A percentile compares a stretch with the other conserved stretches of the same genome.
phyloP scores from a whole-genome alignment of 2,329 filamentous ascomycete species.

The Sarocladiaceae sp. region DNA sequence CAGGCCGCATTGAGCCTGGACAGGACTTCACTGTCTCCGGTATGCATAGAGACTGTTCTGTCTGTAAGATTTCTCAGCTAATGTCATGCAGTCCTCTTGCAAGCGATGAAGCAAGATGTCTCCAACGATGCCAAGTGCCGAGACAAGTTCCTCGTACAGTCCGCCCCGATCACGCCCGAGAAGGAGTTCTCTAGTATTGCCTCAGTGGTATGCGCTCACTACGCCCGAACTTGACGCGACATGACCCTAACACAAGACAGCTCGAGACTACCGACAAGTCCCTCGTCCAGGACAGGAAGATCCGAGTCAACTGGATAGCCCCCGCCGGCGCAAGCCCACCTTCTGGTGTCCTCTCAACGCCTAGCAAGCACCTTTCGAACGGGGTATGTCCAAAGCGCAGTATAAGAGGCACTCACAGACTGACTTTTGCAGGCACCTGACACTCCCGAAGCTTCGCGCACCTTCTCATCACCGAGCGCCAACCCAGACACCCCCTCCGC shows the following conservation, averaged over 20 bases:
- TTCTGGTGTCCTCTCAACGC: slow-evolving; percentile 27
- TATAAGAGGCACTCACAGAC: background rate
- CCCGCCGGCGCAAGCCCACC: slow-evolving; percentile 34
- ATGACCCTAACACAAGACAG: slow-evolving; percentile 35
- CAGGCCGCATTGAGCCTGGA: slow-evolving; percentile 87
- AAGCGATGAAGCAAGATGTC: slow-evolving; percentile 96
- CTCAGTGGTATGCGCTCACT: slow-evolving; percentile 64
- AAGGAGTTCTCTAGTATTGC: slow-evolving; percentile 77
- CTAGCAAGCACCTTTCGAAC: slow-evolving; percentile 34
- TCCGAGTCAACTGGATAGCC: slow-evolving; percentile 75
- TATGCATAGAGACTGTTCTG: slow-evolving; percentile 69
- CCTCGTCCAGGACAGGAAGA: slow-evolving; percentile 87
- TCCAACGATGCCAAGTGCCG: slow-evolving; percentile 80
- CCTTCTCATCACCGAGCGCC: slow-evolving; percentile 38
- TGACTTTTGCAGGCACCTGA: slow-evolving; percentile 23
- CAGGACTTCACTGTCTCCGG: slow-evolving; percentile 88
- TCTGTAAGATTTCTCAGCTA: slow-evolving; percentile 61
- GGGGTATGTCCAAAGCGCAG: slow-evolving; percentile 28
- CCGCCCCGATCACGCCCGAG: slow-evolving; percentile 73
- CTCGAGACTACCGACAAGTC: slow-evolving; percentile 76
- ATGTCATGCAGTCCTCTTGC: slow-evolving; percentile 66
- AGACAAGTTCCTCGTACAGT: slow-evolving; percentile 97
- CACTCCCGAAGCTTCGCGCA: slow-evolving; percentile 38
- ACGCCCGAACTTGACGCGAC: background rate
- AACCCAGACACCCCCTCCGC: slow-evolving; percentile 23